These are phyloP conservation scores for Cocos nucifera DNA, from an alignment of 176 grass and related monocot genomes.

Conservation along the genomic window DNA sequence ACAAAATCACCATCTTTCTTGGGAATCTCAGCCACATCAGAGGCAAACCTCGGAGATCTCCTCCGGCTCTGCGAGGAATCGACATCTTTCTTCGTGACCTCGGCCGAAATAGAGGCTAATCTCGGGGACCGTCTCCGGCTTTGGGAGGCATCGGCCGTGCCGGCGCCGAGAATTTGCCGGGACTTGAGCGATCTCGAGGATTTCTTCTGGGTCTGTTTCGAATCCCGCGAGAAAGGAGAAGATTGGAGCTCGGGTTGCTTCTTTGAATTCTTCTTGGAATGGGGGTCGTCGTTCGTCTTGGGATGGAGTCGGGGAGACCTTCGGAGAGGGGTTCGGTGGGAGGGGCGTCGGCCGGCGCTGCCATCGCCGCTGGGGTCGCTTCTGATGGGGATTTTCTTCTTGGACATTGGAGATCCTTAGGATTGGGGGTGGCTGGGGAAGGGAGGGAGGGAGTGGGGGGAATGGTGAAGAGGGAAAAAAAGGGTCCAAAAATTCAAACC, in stretches of 20 bases:
- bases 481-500: too few relatives aligned
- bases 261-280: neutral
- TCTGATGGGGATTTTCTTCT: too few relatives aligned
- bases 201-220: neutral
- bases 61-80: conserved; percentile 1
- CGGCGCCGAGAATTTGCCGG: neutral
- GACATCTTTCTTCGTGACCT: neutral
- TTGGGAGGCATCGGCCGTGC: too few relatives aligned
- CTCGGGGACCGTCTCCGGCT: conserved; percentile 5
- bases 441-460: too few relatives aligned
- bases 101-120: neutral
- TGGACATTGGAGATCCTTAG: too few relatives aligned
- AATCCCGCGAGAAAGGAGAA: neutral
- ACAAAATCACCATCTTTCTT: neutral
- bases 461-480: too few relatives aligned
- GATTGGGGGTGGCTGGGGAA: too few relatives aligned
- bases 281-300: neutral
- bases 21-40: neutral
- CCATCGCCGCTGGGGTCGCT: too few relatives aligned
- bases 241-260: conserved; percentile 6
- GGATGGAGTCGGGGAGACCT: conserved; percentile 19
- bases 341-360: too few relatives aligned
- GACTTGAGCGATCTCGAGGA: neutral
- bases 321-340: neutral
- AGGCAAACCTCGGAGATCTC: conserved; percentile 7